Base-by-base conservation (phyloP, 2,329 filamentous ascomycete genomes). In the Ploettnerulaceae sp. region DNA sequence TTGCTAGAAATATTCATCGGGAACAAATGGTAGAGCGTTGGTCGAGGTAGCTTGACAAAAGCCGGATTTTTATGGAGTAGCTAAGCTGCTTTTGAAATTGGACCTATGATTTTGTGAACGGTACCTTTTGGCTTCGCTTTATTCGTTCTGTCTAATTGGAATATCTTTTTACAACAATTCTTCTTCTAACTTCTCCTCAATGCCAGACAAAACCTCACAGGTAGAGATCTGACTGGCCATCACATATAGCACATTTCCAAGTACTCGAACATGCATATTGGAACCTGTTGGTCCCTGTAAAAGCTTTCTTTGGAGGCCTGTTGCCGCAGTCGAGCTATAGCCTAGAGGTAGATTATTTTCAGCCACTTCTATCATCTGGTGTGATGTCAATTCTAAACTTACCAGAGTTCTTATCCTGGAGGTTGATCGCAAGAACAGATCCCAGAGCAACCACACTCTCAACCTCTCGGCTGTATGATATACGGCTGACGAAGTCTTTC, bases 401-500 rank as follows among this genome's bases (percentile, higher is more conserved):
- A 58, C 57, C 54, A 0, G 73, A 73, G 1, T 65, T 54, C 21
- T 66, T 65, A 1, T 71, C 69, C 3, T 63, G 60, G 44, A 79
- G 57, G 20, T 70, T 71, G 28, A 94, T 81, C 0, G 84, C 82
- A 8, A 93, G 69, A 1, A 93, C 84, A 2, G 79, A 85, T 0
- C 88, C 88, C 1, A 93, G 67, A 0, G 86, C 83, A 69, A 87
- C 86, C 0, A 84, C 78, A 6, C 82, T 78, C 2, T 78, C 71
- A 0, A 93, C 78, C 0, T 69, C 65, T 0, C 67, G 52, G 2
- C 71, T 70, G 15, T 73, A 59, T 4, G 84, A 89, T 2, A 90
- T 58, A 9, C 68, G 63, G 2, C 68, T 64, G 1, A 90, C 69
- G 21, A 89, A 76, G 0, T 67, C 61, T 1, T 71, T 71, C 0